These are phyloP conservation scores for Pythium chondricola DNA, from an alignment of 352 stramenopile species.

Conservation along the genomic window DNA sequence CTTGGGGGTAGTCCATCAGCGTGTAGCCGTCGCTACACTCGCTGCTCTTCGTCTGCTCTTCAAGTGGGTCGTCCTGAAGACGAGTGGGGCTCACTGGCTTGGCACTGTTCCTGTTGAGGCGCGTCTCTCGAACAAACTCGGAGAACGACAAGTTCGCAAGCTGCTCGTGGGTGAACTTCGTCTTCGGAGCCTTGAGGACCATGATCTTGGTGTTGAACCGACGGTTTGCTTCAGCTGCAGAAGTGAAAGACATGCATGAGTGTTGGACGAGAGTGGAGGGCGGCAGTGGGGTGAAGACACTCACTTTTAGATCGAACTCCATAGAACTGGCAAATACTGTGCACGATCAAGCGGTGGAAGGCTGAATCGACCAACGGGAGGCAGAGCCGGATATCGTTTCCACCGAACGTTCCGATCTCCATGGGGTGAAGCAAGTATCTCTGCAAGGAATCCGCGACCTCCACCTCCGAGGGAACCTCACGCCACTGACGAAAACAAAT, in stretches of 20 bases:
- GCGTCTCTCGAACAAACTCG: constrained; percentile 74
- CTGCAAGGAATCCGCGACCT: constrained; percentile 49
- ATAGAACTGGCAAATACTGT: constrained; percentile 87
- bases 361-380: constrained; percentile 74
- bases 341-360: constrained; percentile 84
- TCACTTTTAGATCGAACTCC: constrained; percentile 76
- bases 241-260: background rate
- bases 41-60: constrained; percentile 62
- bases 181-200: constrained; percentile 60
- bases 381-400: constrained; percentile 64
- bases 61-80: constrained; percentile 31
- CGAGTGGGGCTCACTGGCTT: background rate
- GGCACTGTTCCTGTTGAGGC: constrained; percentile 23
- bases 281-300: constrained; percentile 10
- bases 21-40: constrained; percentile 79
- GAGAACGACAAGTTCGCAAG: constrained; percentile 57
- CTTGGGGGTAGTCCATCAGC: constrained; percentile 60
- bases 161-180: constrained; percentile 39
- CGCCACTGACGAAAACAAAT: constrained; percentile 40
- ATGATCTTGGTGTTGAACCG: constrained; percentile 79
- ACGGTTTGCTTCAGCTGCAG: constrained; percentile 52
- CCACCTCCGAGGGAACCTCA: constrained; percentile 66
- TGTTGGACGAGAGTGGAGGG: background rate
- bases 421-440: constrained; percentile 61
- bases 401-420: constrained; percentile 42